These are phyloP conservation scores for Circinella umbellata DNA, from an alignment of 371 early-diverging fungal genomes.

Conservation along the genomic window DNA sequence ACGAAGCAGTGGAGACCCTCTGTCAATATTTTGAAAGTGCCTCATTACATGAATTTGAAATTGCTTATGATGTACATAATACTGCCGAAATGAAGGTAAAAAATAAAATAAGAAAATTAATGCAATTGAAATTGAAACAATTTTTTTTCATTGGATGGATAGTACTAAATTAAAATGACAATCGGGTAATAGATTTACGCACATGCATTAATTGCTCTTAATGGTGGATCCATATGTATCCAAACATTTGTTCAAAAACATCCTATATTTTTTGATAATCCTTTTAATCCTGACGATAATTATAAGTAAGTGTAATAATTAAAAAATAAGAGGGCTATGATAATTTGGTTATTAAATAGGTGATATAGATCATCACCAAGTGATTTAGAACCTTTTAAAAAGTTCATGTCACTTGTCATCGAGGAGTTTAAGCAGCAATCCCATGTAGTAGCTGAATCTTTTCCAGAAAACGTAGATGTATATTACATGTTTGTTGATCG, in stretches of 20 bases:
- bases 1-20: conserved; percentile 63
- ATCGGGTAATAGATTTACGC: conserved; percentile 59
- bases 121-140: no score
- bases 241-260: conserved; percentile 86
- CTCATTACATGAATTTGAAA: conserved; percentile 80
- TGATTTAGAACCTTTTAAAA: conserved; percentile 45
- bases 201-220: conserved; percentile 68
- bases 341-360: not conserved
- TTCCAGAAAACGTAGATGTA: conserved; percentile 67
- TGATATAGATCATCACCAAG: conserved; percentile 25
- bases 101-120: not conserved
- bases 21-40: conserved; percentile 83
- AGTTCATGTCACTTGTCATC: conserved; percentile 50
- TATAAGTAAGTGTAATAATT: conserved; percentile 41
- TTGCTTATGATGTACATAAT: conserved; percentile 75
- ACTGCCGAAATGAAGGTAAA: conserved; percentile 64
- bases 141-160: no score
- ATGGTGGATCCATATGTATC: conserved; percentile 79
- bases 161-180: no score
- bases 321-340: not conserved
- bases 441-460: conserved; percentile 65
- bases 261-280: conserved; percentile 85
- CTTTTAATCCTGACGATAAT: conserved; percentile 64
- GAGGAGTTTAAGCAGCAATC: conserved; percentile 69
- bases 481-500: conserved; percentile 64